Conservation (phyloP, 306 rosid species). For the Rubus idaeus region DNA sequence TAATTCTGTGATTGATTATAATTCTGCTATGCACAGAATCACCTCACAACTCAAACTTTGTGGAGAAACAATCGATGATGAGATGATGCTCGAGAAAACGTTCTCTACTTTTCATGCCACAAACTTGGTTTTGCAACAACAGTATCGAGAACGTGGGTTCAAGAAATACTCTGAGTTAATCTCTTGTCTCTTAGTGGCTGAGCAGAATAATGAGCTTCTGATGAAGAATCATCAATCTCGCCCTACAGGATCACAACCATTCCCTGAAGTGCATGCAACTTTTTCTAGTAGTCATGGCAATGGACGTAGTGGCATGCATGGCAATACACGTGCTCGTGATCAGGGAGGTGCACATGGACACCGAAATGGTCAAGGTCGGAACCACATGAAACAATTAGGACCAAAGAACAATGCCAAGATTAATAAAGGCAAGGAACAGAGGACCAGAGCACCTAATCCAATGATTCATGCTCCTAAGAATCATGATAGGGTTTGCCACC, state of each 20-base stretch:
- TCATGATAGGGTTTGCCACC: not conserved
- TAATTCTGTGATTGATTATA: not conserved
- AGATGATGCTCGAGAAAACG: not conserved
- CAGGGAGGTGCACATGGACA: not conserved
- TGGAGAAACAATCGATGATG: not conserved
- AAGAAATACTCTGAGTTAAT: not conserved
- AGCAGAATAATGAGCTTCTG: slow-evolving; percentile 2
- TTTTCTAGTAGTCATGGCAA: not conserved
- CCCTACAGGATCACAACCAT: not conserved
- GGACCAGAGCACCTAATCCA: not conserved
- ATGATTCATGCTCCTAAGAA: not conserved
- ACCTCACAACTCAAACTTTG: not conserved
- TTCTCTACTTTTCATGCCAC: not conserved
- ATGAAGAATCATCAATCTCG: not conserved
- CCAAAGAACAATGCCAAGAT: not conserved
- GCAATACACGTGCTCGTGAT: not conserved
- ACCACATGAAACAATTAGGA: not conserved
- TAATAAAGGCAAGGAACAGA: not conserved
- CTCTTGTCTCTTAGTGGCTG: not conserved
- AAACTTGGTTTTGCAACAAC: not conserved
- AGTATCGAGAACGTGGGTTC: not conserved
- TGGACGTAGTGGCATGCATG: not conserved
- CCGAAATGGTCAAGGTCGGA: not conserved
- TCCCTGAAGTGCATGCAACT: not conserved
- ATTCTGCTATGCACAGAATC: not conserved